Conservation (phyloP, 2,329 filamentous ascomycete species). For the Cryoendolithus antarcticus region DNA sequence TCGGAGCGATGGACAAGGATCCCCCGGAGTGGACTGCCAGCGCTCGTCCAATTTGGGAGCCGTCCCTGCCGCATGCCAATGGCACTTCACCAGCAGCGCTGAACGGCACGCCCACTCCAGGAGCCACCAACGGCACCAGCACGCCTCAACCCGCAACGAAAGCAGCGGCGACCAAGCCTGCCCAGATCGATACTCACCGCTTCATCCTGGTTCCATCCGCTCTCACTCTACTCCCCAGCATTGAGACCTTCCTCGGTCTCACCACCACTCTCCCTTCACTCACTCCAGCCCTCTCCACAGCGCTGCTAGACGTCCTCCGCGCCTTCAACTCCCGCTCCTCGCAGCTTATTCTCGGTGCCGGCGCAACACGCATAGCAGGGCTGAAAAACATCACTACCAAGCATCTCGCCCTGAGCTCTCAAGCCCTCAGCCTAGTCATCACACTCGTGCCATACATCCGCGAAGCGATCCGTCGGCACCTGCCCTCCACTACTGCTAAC, state of each 20-base stretch:
- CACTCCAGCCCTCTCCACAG: constrained; percentile 67
- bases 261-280: constrained; percentile 79
- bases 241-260: constrained; percentile 72
- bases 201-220: constrained; percentile 81
- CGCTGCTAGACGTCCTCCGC: constrained; percentile 74
- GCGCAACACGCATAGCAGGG: constrained; percentile 76
- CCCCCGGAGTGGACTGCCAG: constrained; percentile 53
- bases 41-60: constrained; percentile 38
- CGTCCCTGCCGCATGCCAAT: constrained; percentile 14
- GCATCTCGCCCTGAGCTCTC: constrained; percentile 81
- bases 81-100: constrained; percentile 18
- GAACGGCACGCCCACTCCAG: constrained; percentile 18
- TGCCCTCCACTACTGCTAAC: constrained; percentile 35
- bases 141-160: constrained; percentile 7
- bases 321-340: constrained; percentile 92
- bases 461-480: constrained; percentile 77
- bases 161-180: constrained; percentile 27
- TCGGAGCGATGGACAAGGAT: constrained; percentile 60
- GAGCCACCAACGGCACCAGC: constrained; percentile 12
- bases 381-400: constrained; percentile 95
- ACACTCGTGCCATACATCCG: constrained; percentile 79
- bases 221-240: constrained; percentile 64
- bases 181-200: constrained; percentile 69
- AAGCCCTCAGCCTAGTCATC: constrained; percentile 77
- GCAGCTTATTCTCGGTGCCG: constrained; percentile 88